phyloP scores from a whole-genome alignment of 2,329 filamentous ascomycete species.

The Colletotrichum melonis region DNA sequence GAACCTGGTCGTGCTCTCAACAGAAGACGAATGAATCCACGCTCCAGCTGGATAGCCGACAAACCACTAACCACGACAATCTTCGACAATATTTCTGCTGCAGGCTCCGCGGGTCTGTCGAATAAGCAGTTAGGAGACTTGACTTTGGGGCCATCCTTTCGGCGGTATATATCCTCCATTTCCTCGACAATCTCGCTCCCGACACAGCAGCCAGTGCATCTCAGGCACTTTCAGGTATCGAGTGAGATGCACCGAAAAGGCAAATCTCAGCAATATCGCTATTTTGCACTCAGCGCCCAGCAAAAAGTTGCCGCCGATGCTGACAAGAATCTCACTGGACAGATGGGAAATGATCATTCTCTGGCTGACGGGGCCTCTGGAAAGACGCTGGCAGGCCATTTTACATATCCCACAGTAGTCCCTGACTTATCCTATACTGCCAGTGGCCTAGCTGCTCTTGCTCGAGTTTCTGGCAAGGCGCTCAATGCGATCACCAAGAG shows the following conservation, averaged over 20 bases:
- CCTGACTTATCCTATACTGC: slow-evolving; percentile 3
- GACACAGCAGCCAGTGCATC: slow-evolving; percentile 29
- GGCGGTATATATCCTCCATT: slow-evolving; percentile 47
- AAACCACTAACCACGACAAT: slow-evolving; percentile 46
- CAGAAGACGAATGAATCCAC: slow-evolving; percentile 7
- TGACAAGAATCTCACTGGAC: not conserved
- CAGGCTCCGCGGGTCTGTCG: slow-evolving; percentile 44
- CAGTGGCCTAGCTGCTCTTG: slow-evolving; percentile 20
- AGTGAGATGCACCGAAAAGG: slow-evolving; percentile 35
- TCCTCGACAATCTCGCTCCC: slow-evolving; percentile 43
- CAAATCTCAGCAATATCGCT: slow-evolving; percentile 34
- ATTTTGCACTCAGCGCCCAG: slow-evolving; percentile 2
- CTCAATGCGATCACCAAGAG: slow-evolving; percentile 17
- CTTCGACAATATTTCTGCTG: slow-evolving; percentile 48
- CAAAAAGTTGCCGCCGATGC: too few species aligned
- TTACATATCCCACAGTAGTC: not conserved
- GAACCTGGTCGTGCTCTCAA: not conserved
- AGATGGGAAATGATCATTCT: not conserved
- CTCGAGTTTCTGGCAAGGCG: slow-evolving; percentile 19
- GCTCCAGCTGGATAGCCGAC: slow-evolving; percentile 43
- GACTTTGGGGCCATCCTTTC: slow-evolving; percentile 45
- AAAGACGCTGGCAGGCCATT: not conserved
- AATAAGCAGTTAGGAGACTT: slow-evolving; percentile 45
- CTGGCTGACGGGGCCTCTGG: too few species aligned
- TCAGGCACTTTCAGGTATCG: slow-evolving; percentile 32